Percentiles rank a stretch among this genome's conserved stretches.
These are phyloP conservation scores for Aspergillus sclerotioniger DNA, from an alignment of 495 filamentous ascomycete species.

Conservation along the genomic window DNA sequence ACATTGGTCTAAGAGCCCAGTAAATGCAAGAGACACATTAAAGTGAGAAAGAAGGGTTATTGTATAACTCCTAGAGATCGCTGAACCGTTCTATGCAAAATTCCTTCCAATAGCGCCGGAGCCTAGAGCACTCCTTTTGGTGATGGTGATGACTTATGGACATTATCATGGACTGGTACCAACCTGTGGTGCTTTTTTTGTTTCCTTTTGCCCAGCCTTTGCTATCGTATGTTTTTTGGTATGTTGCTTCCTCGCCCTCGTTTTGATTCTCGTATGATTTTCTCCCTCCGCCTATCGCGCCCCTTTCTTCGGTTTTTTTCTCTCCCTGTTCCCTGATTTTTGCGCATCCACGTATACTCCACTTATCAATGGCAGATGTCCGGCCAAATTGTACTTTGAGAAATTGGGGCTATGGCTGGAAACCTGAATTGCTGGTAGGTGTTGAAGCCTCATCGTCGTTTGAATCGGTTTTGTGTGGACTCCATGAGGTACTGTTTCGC, in stretches of 20 bases:
- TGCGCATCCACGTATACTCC: background rate
- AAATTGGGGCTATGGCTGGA: conserved; percentile 17
- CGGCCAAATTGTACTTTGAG: background rate
- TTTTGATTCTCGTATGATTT: conserved; percentile 22
- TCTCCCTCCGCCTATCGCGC: conserved; percentile 23
- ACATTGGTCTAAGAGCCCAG: conserved; percentile 9
- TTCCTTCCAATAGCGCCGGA: conserved; percentile 8
- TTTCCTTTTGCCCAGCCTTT: conserved; percentile 12
- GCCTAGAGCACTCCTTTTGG: conserved; percentile 14
- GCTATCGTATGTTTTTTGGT: background rate
- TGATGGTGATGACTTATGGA: conserved; percentile 10
- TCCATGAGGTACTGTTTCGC: conserved; percentile 39
- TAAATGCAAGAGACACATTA: conserved; percentile 16
- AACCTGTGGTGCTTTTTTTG: conserved; percentile 13
- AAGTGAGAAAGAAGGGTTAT: conserved; percentile 6
- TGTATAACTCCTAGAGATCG: conserved; percentile 17
- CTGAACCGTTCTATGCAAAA: conserved; percentile 29
- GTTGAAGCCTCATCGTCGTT: conserved; percentile 24
- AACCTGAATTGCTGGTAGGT: conserved; percentile 16
- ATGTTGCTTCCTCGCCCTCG: conserved; percentile 1
- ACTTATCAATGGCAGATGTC: background rate
- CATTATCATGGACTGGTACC: conserved; percentile 15
- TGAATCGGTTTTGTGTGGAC: conserved; percentile 16
- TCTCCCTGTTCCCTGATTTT: background rate
- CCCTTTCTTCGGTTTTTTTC: conserved; percentile 11